phyloP scores from a whole-genome alignment of 148 eudicot species.

The Silene uniflora region DNA sequence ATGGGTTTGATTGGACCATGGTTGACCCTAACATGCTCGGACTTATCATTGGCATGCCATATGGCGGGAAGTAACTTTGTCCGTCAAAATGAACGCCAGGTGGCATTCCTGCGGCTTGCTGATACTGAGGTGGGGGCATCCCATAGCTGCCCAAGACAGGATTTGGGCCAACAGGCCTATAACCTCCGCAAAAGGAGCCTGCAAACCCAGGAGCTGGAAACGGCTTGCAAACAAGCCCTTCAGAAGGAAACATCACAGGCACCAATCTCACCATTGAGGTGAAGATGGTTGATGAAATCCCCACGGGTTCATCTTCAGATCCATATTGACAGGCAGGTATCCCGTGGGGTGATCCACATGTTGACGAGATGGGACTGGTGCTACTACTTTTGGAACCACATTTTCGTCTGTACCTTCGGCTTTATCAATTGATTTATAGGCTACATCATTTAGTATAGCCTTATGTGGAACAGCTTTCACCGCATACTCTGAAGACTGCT shows the following conservation, averaged over 20 bases:
- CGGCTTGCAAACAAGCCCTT: conserved; percentile 91
- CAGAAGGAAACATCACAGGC: conserved; percentile 87
- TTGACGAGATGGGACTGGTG: conserved; percentile 30
- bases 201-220: conserved; percentile 54
- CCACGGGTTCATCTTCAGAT: conserved; percentile 44
- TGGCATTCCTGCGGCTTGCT: conserved; percentile 44
- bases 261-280: conserved; percentile 94
- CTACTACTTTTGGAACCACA: conserved; percentile 38
- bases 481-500: conserved; percentile 39
- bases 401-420: conserved; percentile 59
- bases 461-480: conserved; percentile 33
- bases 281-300: conserved; percentile 45
- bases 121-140: conserved; percentile 38
- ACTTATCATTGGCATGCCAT: conserved; percentile 50
- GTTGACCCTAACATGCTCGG: conserved; percentile 43
- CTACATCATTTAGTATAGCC: conserved; percentile 35
- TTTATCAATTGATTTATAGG: conserved; percentile 36
- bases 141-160: conserved; percentile 28
- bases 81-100: conserved; percentile 36
- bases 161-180: conserved; percentile 40
- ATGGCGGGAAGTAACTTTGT: conserved; percentile 61
- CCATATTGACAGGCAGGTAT: conserved; percentile 25
- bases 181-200: conserved; percentile 37
- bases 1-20: conserved; percentile 32
- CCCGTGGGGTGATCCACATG: conserved; percentile 32